Conservation (phyloP, 306 rosid species). For the Cicer arietinum region DNA sequence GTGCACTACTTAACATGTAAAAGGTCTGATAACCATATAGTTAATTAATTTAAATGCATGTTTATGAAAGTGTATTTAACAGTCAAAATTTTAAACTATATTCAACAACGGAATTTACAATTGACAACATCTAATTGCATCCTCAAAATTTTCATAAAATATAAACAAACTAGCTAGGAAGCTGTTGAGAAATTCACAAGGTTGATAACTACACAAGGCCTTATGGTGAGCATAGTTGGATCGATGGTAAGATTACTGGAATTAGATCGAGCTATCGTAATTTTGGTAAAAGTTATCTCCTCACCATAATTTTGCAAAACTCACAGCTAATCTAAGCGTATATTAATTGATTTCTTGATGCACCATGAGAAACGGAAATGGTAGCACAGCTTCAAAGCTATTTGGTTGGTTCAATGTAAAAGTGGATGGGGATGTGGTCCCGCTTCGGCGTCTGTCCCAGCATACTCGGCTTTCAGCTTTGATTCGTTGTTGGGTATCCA, state of each 20-base stretch:
- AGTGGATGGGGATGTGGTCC: constrained; percentile 49
- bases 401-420: constrained; percentile 38
- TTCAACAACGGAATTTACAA: constrained; percentile 30
- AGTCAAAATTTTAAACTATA: too few relatives aligned
- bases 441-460: constrained; percentile 1
- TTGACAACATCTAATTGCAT: neutral
- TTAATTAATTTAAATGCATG: too few relatives aligned
- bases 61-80: too few relatives aligned
- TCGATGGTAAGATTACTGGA: too few relatives aligned
- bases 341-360: constrained; percentile 5
- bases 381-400: neutral
- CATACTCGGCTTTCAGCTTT: constrained; percentile 48
- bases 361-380: neutral
- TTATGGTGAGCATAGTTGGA: too few relatives aligned
- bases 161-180: neutral
- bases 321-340: too few relatives aligned
- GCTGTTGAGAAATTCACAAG: neutral
- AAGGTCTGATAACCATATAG: too few relatives aligned
- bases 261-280: too few relatives aligned
- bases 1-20: too few relatives aligned
- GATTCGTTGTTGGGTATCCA: constrained; percentile 77
- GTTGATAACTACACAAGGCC: neutral
- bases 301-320: too few relatives aligned
- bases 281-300: too few relatives aligned
- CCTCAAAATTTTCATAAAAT: constrained; percentile 15